Base-by-base conservation (phyloP, 2,329 filamentous ascomycete species). In the Cercospora janseana region DNA sequence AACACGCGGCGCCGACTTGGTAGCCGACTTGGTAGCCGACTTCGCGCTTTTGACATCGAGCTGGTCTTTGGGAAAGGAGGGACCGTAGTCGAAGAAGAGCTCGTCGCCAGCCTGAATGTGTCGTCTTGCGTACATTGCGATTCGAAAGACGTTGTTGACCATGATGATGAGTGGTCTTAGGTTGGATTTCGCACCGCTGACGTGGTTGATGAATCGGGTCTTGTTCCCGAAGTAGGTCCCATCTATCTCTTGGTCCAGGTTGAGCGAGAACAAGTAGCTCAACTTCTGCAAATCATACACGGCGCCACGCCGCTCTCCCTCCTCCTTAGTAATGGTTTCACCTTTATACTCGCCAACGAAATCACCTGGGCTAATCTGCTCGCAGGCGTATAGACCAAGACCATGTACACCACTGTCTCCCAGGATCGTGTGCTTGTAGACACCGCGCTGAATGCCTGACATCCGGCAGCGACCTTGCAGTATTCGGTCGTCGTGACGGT, bases 261-360 rank as follows among this genome's bases (percentile, higher is more conserved):
- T 82, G 13, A 82, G 64, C 4, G 68, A 67, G 61, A 82, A 82
- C 1, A 80, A 66, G 55, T 81, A 88, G n/a, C 82, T 85, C 4
- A 81, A 78, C 59, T 80, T 79, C 16, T 79, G 78, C 35, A 76
- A 70, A 49, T 79, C 76, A 56, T 83, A 79, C 47, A 86, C 78
- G 49, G 83, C 83, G 68, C 85, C 83, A 28, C 87, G 78, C 3
- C 86, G 79, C 18, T 87, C 80, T 3, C 81, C 82, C 65, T 91
- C 87, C 40, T 82, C 77, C 29, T 80, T 78, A 4, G 80, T 83
- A 50, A 92, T 84, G 8, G 89, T 75, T 66, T 93, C 88, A 38
- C 88, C 88, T 2, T 82, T 82, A 65, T 93, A 93, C 66, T 93
- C 88, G 24, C 87, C 85, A 13, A 93, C 75, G 58, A 87, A 92